Conservation (phyloP, 805 yeast genomes). For the Wickerhamomyces silvicola region DNA sequence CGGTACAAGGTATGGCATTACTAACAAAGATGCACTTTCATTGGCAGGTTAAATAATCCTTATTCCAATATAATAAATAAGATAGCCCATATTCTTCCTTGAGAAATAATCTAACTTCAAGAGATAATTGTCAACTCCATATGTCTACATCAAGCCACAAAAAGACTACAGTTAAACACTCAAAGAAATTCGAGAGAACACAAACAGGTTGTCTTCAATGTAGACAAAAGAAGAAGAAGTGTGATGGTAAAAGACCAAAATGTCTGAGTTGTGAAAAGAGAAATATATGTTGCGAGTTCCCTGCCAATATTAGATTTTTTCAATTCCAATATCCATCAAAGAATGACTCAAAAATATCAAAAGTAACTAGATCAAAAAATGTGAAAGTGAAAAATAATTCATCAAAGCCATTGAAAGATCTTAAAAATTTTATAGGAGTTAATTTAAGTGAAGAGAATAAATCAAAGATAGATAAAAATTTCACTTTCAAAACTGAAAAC, state of each 20-base stretch:
- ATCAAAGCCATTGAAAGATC: no score
- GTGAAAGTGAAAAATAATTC: background rate
- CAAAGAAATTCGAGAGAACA: slow-evolving; percentile 22
- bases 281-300: slow-evolving; percentile 19
- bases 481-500: no score
- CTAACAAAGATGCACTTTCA: no score
- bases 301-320: slow-evolving; percentile 22
- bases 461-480: no score
- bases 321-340: slow-evolving; percentile 4
- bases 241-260: slow-evolving; percentile 21
- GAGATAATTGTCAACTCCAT: no score
- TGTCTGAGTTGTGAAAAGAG: slow-evolving; percentile 21
- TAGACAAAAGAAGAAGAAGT: slow-evolving; percentile 25
- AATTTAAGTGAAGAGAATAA: no score
- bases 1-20: no score
- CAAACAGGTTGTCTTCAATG: slow-evolving; percentile 24
- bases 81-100: no score
- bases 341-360: background rate
- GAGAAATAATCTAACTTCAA: no score
- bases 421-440: no score
- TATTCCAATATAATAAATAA: no score
- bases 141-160: slow-evolving; percentile 3
- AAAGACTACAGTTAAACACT: slow-evolving; percentile 19
- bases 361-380: background rate
- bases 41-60: no score